phyloP scores from a whole-genome alignment of 306 rosid genomes.

The Medicago arabica region DNA sequence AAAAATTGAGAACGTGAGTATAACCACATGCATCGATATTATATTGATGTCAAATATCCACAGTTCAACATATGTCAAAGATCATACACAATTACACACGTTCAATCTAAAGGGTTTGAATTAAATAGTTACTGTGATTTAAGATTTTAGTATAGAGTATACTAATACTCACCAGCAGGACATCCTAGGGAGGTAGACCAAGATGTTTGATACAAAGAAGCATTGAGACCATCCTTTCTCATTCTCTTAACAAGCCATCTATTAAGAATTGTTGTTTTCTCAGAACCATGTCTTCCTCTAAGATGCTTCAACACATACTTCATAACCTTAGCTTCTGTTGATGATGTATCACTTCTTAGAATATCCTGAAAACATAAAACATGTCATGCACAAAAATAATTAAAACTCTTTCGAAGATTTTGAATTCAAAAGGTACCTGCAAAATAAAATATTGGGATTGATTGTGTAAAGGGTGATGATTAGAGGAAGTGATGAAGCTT shows the following conservation, averaged over 20 bases:
- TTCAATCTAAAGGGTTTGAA: background rate
- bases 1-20: too few species aligned
- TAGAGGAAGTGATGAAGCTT: conserved; percentile 45
- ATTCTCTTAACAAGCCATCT: conserved; percentile 61
- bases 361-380: conserved; percentile 51
- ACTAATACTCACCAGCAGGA: conserved; percentile 62
- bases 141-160: background rate
- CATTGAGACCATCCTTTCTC: conserved; percentile 60
- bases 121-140: too few species aligned
- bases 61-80: too few species aligned
- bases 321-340: conserved; percentile 52
- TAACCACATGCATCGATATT: too few species aligned
- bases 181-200: conserved; percentile 70
- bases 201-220: conserved; percentile 70
- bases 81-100: background rate
- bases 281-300: conserved; percentile 43
- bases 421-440: conserved; percentile 30
- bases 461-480: conserved; percentile 43
- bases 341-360: conserved; percentile 48
- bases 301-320: conserved; percentile 55
- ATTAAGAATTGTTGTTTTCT: conserved; percentile 45
- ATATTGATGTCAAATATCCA: too few species aligned
- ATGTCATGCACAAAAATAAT: background rate
- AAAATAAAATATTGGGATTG: conserved; percentile 50
- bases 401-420: background rate